A percentile compares a stretch with the other conserved stretches of the same genome.
Evolutionary conservation across 176 grass and related monocot species (phyloP).

Genomic region (maize (Zea mays)): DNA sequence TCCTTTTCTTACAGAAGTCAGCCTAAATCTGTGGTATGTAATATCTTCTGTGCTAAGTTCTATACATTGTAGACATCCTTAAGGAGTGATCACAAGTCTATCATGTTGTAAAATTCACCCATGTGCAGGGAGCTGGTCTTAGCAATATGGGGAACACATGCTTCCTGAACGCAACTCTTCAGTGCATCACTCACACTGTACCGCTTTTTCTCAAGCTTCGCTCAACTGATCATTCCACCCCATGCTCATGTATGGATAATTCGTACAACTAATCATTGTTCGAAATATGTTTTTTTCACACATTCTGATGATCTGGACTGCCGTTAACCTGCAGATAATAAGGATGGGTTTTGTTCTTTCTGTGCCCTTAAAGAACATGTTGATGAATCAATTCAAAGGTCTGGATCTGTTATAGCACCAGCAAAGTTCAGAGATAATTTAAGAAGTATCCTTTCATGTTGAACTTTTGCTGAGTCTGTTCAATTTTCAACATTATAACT

Average conservation of each 20-base stretch:
- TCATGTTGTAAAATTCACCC: too few species aligned
- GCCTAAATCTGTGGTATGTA: conserved; percentile 49
- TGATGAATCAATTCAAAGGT: conserved; percentile 49
- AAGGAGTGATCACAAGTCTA: background rate
- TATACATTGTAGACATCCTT: conserved; percentile 2
- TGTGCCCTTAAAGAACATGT: conserved; percentile 80
- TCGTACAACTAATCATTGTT: background rate
- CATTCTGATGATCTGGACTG: background rate
- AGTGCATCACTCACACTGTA: conserved; percentile 92
- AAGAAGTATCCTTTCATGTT: conserved; percentile 80
- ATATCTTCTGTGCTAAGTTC: conserved; percentile 16
- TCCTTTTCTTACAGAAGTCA: conserved; percentile 25
- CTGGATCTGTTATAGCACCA: conserved; percentile 63
- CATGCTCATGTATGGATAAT: conserved; percentile 55
- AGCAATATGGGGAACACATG: conserved; percentile 91
- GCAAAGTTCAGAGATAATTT: conserved; percentile 68
- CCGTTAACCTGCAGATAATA: conserved; percentile 47
- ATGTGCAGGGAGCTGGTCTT: conserved; percentile 76
- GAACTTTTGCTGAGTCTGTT: conserved; percentile 4
- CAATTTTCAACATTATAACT: conserved; percentile 4
- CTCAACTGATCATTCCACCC: conserved; percentile 52
- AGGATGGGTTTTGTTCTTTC: conserved; percentile 75
- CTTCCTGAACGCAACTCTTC: conserved; percentile 81
- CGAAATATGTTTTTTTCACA: background rate
- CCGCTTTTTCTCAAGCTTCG: conserved; percentile 63